Evolutionary conservation across 306 rosid genomes (phyloP).

Genomic region (Vachellia pachyceras): DNA sequence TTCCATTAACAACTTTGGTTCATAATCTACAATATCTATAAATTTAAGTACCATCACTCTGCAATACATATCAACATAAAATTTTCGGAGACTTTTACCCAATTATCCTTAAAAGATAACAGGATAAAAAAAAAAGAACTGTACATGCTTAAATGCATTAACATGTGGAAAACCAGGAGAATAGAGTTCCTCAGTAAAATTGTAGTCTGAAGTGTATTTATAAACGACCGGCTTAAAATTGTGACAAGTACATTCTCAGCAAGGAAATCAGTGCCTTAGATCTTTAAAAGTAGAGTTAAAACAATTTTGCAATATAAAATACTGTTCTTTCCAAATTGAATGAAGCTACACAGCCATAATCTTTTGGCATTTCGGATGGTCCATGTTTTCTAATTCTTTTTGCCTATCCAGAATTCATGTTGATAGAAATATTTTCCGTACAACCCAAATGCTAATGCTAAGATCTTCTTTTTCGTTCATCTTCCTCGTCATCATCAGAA

Average conservation of each 20-base stretch:
- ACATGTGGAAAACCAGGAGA: no score
- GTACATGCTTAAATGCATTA: no score
- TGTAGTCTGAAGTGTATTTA: neutral
- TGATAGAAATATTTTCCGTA: neutral
- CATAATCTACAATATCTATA: no score
- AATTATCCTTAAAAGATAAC: no score
- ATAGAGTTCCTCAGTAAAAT: no score
- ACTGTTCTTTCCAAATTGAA: constrained; percentile 23
- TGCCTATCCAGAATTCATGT: constrained; percentile 15
- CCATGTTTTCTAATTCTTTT: neutral
- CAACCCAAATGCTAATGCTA: constrained; percentile 19
- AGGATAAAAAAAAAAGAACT: no score
- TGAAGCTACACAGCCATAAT: constrained; percentile 36
- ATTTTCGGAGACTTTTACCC: no score
- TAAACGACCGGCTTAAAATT: neutral
- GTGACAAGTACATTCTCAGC: neutral
- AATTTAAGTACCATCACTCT: no score
- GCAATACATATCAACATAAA: no score
- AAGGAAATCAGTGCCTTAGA: neutral
- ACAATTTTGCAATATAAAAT: constrained; percentile 7
- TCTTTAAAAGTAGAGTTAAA: neutral
- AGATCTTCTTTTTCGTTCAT: constrained; percentile 68
- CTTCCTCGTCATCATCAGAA: constrained; percentile 94
- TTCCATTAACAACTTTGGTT: neutral
- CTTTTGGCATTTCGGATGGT: neutral